Evolutionary conservation across 345 rosid genomes (phyloP).

Genomic region (Gossypium anomalum): DNA sequence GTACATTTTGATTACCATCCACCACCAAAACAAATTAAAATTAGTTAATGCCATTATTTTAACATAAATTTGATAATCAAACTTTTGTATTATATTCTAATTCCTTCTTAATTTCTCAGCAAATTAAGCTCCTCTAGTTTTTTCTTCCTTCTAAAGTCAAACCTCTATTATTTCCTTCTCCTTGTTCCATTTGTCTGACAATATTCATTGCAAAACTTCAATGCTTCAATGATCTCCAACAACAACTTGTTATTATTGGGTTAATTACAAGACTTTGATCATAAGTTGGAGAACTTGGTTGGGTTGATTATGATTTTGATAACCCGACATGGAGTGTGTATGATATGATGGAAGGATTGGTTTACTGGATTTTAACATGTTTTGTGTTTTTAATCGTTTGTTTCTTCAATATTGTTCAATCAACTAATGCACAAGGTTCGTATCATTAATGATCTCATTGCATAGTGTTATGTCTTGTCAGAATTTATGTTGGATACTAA

Average conservation of each 20-base stretch:
- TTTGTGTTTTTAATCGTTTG: not conserved
- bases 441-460: not conserved
- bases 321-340: conserved; percentile 1
- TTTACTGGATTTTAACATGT: not conserved
- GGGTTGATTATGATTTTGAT: conserved; percentile 11
- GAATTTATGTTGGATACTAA: not conserved
- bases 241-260: not conserved
- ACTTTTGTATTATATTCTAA: conserved; percentile 28
- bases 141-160: conserved; percentile 46
- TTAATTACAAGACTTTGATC: not conserved
- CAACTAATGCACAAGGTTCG: conserved; percentile 13
- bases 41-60: conserved; percentile 11
- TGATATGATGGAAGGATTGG: conserved; percentile 3
- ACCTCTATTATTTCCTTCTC: conserved; percentile 24
- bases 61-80: conserved; percentile 27
- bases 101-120: conserved; percentile 18
- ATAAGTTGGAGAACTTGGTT: not conserved
- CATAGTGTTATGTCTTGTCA: conserved; percentile 5
- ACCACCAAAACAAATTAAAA: conserved; percentile 21
- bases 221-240: not conserved
- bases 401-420: not conserved
- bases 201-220: not conserved
- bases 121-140: conserved; percentile 15
- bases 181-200: conserved; percentile 6
- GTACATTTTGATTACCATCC: conserved; percentile 17